Conservation (phyloP, 257 asterid species). For the Sherardia arvensis region DNA sequence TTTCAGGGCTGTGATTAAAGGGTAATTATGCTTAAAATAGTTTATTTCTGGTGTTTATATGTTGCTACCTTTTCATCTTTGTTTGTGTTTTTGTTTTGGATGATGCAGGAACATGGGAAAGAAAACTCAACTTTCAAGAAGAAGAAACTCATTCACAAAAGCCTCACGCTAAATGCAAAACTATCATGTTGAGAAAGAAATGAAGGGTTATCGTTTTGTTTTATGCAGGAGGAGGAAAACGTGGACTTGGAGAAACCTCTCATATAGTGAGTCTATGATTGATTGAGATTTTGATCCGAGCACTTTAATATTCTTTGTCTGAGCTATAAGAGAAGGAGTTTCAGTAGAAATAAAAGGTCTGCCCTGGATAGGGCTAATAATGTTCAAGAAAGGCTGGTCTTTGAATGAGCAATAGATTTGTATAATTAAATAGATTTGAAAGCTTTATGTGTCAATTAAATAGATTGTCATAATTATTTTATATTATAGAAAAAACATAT, state of each 20-base stretch:
- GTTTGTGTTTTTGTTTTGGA: not conserved
- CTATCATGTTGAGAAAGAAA: constrained; percentile 5
- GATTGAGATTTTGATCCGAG: not conserved
- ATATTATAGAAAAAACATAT: too few relatives aligned
- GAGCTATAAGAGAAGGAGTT: constrained; percentile 13
- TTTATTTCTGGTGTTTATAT: not conserved
- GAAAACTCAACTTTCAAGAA: constrained; percentile 5
- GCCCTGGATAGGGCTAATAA: constrained; percentile 28
- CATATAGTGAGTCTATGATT: constrained; percentile 18
- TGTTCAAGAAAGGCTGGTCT: constrained; percentile 28
- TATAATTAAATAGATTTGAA: too few relatives aligned
- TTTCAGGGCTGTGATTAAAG: constrained; percentile 46
- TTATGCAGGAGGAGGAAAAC: constrained; percentile 18
- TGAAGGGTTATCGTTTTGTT: not conserved
- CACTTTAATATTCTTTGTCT: not conserved
- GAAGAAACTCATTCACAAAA: constrained; percentile 8
- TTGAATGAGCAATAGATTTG: too few relatives aligned
- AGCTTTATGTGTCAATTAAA: too few relatives aligned
- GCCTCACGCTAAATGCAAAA: not conserved
- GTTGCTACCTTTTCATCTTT: not conserved
- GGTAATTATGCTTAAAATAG: too few relatives aligned
- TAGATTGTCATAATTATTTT: too few relatives aligned
- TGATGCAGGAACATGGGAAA: constrained; percentile 8
- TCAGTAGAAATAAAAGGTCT: constrained; percentile 15
- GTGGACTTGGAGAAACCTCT: not conserved